Evolutionary conservation across 805 yeast species (phyloP), one percentile per base, ranked within the genome.

Genomic region (Maudiozyma bulderi): DNA sequence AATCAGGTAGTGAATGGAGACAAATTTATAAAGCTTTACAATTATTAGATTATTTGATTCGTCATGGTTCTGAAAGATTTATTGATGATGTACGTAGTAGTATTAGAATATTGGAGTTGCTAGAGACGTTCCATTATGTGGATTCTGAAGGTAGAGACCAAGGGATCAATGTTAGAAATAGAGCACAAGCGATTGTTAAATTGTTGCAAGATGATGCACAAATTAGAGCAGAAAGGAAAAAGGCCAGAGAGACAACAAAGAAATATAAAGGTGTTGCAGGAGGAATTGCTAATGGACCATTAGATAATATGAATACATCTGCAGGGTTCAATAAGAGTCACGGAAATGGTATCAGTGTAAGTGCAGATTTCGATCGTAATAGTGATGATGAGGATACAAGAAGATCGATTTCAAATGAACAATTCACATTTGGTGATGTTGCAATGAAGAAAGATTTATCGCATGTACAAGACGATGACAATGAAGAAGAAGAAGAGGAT

Each of bases 1-100:
- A 93, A 70, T 77, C 93, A 6, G 95, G 97, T 45, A 84, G 81
- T 64, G 98, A 93, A 69, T 93, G 99, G 99, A 81, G 99, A 64
- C 99, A 93, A 67, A 91, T 93, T 55, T 93, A 93, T 72, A 93
- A 93, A 70, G 82, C 96, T 3, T 74, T 93, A 59, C 97, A 90
- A 65, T 75, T 93, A 66, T 76, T 91, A 66, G 99, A 93, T 60
- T 93, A 87, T 65, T 74, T 93, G 57, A 77, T 93, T 54, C 87
- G 87, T 66, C 86, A 91, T 62, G 99, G 99, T 0, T 80, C 93
- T 31, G 99, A 93, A 68, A 76, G 97, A 52, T 88, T 93, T 56
- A 93, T 93, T 51, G 99, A 93, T 68, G 97, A 91, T 56, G 88
- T 95, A 6, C 77, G 97, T 51, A 79, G 91, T 14, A 91, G 89